Percentiles rank a stretch among this genome's conserved stretches.
These are phyloP conservation scores for Sporothrix variecibatus DNA, from an alignment of 2,329 filamentous ascomycete species.

Conservation along the genomic window DNA sequence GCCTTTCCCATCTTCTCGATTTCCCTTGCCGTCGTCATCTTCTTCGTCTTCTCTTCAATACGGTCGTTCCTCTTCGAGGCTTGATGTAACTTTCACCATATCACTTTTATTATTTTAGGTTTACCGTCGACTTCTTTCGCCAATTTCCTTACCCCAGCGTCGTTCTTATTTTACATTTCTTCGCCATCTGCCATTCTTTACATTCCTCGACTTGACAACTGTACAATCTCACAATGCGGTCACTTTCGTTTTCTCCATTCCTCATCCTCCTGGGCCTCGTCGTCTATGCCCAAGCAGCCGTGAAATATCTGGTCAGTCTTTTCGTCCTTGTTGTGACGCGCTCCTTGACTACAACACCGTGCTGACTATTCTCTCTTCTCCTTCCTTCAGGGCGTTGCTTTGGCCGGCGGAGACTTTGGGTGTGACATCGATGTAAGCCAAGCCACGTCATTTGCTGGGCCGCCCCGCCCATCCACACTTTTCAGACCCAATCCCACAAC, in stretches of 20 bases:
- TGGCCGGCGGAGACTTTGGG: conserved; percentile 53
- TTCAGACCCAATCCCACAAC: background rate
- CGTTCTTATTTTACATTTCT: background rate
- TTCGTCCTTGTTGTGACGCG: background rate
- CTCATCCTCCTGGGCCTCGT: conserved; percentile 23
- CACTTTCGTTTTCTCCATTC: background rate
- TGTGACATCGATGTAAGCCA: conserved; percentile 41
- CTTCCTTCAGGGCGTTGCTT: conserved; percentile 33
- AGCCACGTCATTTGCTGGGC: conserved; percentile 14
- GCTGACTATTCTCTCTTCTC: conserved; percentile 55
- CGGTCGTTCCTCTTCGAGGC: conserved; percentile 14
- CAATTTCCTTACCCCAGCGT: background rate
- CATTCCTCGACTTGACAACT: background rate
- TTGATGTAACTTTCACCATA: background rate
- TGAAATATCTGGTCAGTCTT: conserved; percentile 25
- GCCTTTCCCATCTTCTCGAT: background rate
- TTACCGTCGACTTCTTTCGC: background rate
- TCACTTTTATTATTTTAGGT: background rate
- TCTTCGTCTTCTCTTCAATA: background rate
- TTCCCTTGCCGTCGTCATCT: background rate
- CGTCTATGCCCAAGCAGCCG: conserved; percentile 24
- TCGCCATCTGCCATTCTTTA: background rate
- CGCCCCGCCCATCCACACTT: background rate
- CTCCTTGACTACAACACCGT: conserved; percentile 38
- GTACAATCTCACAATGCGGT: background rate